Conservation (phyloP, 164 flowering plant genomes). For the Vitis cinerea region DNA sequence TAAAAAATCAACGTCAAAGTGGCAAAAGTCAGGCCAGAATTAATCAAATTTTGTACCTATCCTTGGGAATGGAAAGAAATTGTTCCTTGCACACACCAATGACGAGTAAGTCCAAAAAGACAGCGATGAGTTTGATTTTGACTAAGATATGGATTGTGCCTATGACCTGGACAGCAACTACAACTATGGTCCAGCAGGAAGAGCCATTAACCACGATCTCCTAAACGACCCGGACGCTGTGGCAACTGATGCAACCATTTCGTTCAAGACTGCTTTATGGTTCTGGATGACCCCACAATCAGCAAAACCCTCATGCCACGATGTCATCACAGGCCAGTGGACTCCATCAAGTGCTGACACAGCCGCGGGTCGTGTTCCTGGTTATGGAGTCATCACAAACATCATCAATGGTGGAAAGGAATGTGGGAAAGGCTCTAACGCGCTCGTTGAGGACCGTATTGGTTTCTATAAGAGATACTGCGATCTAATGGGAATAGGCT, state of each 20-base stretch:
- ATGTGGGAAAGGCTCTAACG: slow-evolving; percentile 25
- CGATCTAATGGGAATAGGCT: slow-evolving; percentile 24
- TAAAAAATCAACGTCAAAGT: too few relatives aligned
- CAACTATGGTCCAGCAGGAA: slow-evolving; percentile 34
- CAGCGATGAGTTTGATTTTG: too few relatives aligned
- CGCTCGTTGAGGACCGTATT: slow-evolving; percentile 19
- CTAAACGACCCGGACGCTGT: slow-evolving; percentile 30
- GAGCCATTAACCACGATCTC: slow-evolving; percentile 26
- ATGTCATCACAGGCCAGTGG: slow-evolving; percentile 42
- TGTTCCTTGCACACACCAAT: too few relatives aligned
- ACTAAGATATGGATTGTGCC: too few relatives aligned
- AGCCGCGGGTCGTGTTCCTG: slow-evolving; percentile 28
- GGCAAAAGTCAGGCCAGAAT: too few relatives aligned
- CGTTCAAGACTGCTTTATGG: slow-evolving; percentile 45
- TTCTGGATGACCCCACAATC: slow-evolving; percentile 43
- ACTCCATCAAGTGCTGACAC: slow-evolving; percentile 24
- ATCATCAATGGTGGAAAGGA: slow-evolving; percentile 49
- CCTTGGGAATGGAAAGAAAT: too few relatives aligned
- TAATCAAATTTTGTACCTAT: too few relatives aligned
- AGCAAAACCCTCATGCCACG: slow-evolving; percentile 42
- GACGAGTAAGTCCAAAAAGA: too few relatives aligned
- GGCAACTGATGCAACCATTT: slow-evolving; percentile 22
- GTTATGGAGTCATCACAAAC: slow-evolving; percentile 44
- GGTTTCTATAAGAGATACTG: slow-evolving; percentile 39
- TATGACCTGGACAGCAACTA: slow-evolving; percentile 21